phyloP scores from a whole-genome alignment of 768 basidiomycete genomes.

The Tricholoma terreum region DNA sequence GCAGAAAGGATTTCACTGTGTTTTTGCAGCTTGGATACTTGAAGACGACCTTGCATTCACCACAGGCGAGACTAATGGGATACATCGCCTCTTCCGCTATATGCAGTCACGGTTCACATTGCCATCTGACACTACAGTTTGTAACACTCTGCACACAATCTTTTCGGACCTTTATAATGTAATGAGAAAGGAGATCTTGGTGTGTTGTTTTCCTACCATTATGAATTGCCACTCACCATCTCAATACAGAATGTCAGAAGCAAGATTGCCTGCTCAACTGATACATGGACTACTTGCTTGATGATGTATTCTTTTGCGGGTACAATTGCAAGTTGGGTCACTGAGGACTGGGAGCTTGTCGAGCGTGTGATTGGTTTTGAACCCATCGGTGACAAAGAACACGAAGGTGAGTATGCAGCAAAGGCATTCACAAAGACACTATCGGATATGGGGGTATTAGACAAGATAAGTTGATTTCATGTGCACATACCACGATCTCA shows the following conservation, averaged over 20 bases:
- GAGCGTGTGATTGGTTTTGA: constrained; percentile 32
- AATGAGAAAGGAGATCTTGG: constrained; percentile 17
- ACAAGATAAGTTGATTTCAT: constrained; percentile 31
- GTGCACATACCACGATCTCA: neutral
- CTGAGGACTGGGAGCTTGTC: constrained; percentile 32
- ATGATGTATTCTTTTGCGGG: constrained; percentile 34
- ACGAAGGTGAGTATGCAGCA: too few species aligned
- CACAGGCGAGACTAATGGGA: constrained; percentile 16
- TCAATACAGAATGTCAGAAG: constrained; percentile 17
- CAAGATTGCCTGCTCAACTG: constrained; percentile 21
- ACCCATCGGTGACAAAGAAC: constrained; percentile 29
- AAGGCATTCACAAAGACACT: constrained; percentile 25
- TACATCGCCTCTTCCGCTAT: constrained; percentile 13
- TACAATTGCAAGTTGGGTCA: constrained; percentile 26
- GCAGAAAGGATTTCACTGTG: constrained; percentile 12
- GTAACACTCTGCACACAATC: constrained; percentile 16
- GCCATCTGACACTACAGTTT: constrained; percentile 25
- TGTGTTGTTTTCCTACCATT: constrained; percentile 4
- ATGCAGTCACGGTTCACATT: constrained; percentile 15
- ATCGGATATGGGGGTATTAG: constrained; percentile 18
- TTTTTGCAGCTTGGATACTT: constrained; percentile 22
- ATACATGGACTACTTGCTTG: constrained; percentile 30
- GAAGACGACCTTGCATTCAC: constrained; percentile 26
- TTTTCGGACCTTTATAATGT: constrained; percentile 16
- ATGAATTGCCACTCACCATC: neutral